phyloP scores from a whole-genome alignment of 1,139 yeast genomes.

The Eremothecium coryli region DNA sequence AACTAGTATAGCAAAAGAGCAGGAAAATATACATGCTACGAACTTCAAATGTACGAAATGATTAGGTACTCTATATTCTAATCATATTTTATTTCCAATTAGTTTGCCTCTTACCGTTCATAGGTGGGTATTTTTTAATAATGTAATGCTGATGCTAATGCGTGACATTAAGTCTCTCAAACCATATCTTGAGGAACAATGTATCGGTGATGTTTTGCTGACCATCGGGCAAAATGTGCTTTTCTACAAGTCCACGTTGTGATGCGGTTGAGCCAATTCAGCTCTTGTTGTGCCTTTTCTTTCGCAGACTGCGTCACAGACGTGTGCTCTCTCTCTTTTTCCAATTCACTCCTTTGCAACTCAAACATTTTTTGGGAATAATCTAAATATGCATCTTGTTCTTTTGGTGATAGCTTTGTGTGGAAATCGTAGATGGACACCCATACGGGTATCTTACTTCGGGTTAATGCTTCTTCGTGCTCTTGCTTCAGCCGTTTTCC shows the following conservation, averaged over 20 bases:
- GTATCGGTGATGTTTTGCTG: background rate
- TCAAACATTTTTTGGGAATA: slow-evolving; percentile 6
- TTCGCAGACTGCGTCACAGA: background rate
- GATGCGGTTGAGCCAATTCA: slow-evolving; percentile 3
- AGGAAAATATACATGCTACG: too few relatives aligned
- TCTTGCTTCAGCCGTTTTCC: background rate
- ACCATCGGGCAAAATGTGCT: slow-evolving; percentile 2
- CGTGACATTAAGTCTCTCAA: background rate
- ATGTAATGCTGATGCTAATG: too few relatives aligned
- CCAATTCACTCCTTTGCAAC: slow-evolving; percentile 4
- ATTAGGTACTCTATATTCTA: too few relatives aligned
- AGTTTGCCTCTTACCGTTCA: too few relatives aligned
- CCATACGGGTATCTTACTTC: slow-evolving; percentile 4
- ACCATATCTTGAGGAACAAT: slow-evolving; percentile 2
- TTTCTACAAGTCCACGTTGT: slow-evolving; percentile 2
- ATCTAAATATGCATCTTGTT: slow-evolving; percentile 6
- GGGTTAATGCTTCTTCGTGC: background rate
- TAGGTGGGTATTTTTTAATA: too few relatives aligned
- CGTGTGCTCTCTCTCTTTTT: slow-evolving; percentile 3
- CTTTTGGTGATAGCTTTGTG: slow-evolving; percentile 5
- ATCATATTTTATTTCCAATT: too few relatives aligned
- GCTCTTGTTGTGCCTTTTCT: slow-evolving; percentile 1
- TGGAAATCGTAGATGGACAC: slow-evolving; percentile 7
- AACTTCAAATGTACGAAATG: too few relatives aligned
- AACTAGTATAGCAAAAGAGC: too few relatives aligned